phyloP scores from a whole-genome alignment of 371 early-diverging fungal species.

The Lichtheimia corymbifera region DNA sequence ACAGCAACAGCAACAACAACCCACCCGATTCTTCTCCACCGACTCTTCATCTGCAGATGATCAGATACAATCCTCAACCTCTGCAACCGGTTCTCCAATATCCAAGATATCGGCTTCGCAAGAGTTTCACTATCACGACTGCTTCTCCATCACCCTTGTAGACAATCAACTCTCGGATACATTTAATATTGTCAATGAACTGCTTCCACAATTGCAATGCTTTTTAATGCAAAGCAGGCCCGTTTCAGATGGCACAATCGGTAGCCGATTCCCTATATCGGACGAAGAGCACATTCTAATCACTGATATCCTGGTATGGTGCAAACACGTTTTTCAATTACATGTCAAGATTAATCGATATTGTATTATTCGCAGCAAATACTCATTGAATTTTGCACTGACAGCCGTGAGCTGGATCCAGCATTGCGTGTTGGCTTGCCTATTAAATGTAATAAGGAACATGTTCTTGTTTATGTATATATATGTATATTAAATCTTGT shows the following conservation, averaged over 20 bases:
- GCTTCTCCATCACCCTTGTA: slow-evolving; percentile 42
- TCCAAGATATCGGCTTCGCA: slow-evolving; percentile 24
- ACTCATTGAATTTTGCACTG: slow-evolving; percentile 52
- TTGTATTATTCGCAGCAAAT: slow-evolving; percentile 21
- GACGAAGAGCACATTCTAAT: slow-evolving; percentile 20
- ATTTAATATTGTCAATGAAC: slow-evolving; percentile 38
- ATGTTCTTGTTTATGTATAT: neutral
- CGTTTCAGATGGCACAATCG: neutral
- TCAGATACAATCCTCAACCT: too few species aligned
- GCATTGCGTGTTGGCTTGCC: slow-evolving; percentile 47
- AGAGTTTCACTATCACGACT: slow-evolving; percentile 45
- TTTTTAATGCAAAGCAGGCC: slow-evolving; percentile 27
- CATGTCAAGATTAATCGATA: neutral
- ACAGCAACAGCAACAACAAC: slow-evolving; percentile 4
- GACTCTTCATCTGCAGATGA: too few species aligned
- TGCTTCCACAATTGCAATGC: slow-evolving; percentile 29
- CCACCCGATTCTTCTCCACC: neutral
- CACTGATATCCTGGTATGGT: slow-evolving; percentile 24
- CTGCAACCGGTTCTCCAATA: neutral
- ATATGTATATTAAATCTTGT: neutral
- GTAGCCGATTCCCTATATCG: slow-evolving; percentile 24
- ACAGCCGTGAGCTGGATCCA: slow-evolving; percentile 42
- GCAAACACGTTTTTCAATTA: neutral
- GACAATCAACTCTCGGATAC: slow-evolving; percentile 25
- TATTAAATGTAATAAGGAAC: slow-evolving; percentile 27